Base-by-base conservation (phyloP, 768 basidiomycete species). In the Podaxis pistillaris region DNA sequence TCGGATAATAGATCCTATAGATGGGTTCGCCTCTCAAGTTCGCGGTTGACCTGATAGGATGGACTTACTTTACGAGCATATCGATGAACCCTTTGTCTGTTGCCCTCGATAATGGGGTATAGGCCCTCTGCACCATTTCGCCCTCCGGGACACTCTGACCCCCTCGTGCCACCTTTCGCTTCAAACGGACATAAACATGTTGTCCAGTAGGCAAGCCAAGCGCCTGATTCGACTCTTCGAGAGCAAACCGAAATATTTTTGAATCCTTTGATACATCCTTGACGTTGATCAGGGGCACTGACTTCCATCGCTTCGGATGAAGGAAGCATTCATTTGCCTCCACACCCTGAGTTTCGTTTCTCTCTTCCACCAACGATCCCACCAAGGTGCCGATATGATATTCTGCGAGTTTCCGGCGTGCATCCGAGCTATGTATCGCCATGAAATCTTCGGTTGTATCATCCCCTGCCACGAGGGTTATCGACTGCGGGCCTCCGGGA, bases 391-490 rank as follows among this genome's bases (percentile, higher is more conserved):
- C 84, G 64, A 86, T 81, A 66, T 86, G 84, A 74, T 80, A 82
- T 65, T 80, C 76, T 0, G 75, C 77, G 8, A 86, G 73, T 67
- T 81, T 78, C 24, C 61, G 62, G 58, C 76, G 79, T 2, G 80
- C 84, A 60, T 83, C 81, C 8, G 75, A 70, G n/a, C 82, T 83
- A 70, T 86, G 86, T 57, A 87, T 86, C 0, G 85, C 82, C 70
- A 86, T 75, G 70, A 87, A 88, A 63, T 88, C 86, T 13, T 88
- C 86, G 0, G 84, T 82, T 2, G 83, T 81, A 64, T 88, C 86
- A 64, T 85, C 76, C 0, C 85, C 85, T 1, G 85, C 85, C 9
- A 83, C 79, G 19, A 83, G 73, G 13, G 75, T 70, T 60, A 88
- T 88, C 1, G 83, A 83, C 58, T 83, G 79, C 0, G 76, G 73